Percentiles rank a stretch among this genome's conserved stretches.
phyloP scores from a whole-genome alignment of 2,329 filamentous ascomycete species.

The Fusarium secorum region DNA sequence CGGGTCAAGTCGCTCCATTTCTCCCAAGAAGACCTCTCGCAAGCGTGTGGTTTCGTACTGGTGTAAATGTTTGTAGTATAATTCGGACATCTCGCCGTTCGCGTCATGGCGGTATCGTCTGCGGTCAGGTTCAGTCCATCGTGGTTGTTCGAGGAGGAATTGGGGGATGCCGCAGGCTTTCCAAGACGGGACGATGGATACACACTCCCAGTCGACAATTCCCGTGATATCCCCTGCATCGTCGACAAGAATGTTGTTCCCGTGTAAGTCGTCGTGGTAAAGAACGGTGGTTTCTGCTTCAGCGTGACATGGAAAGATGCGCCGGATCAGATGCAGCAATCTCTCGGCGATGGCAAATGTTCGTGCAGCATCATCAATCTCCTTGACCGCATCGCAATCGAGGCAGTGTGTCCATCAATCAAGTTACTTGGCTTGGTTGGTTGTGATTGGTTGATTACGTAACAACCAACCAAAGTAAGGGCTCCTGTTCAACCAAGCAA shows the following conservation, averaged over 20 bases:
- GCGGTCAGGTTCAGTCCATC: constrained; percentile 8
- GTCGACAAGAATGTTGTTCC: constrained; percentile 52
- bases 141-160: constrained; percentile 44
- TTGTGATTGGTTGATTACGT: too few relatives aligned
- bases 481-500: too few relatives aligned
- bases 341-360: constrained; percentile 37
- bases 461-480: too few relatives aligned
- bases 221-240: constrained; percentile 46
- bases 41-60: constrained; percentile 52
- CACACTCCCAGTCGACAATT: constrained; percentile 54
- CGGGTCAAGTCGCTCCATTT: constrained; percentile 45
- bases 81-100: neutral
- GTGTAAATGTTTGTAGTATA: constrained; percentile 51
- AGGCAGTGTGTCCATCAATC: too few relatives aligned
- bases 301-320: constrained; percentile 41
- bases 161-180: constrained; percentile 45
- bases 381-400: constrained; percentile 36
- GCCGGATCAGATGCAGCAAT: constrained; percentile 42
- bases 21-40: constrained; percentile 41
- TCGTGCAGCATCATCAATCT: constrained; percentile 44
- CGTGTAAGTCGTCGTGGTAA: constrained; percentile 48
- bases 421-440: too few relatives aligned
- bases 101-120: constrained; percentile 29
- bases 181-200: constrained; percentile 52
- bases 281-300: constrained; percentile 44